Conservation (phyloP, 179 eudicot genomes). For the Beta macrorhiza region DNA sequence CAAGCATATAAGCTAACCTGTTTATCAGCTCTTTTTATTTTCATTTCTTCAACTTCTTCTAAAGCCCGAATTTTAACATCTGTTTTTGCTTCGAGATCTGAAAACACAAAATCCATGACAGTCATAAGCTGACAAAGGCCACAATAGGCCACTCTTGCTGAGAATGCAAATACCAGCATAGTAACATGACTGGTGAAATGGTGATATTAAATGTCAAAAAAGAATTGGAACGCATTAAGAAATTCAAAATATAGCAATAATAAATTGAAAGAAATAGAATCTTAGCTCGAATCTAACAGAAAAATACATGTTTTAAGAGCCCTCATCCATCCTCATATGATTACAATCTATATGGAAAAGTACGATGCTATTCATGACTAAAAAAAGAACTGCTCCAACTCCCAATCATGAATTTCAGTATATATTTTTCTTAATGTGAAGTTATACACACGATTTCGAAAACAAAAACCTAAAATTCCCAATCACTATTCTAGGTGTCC, state of each 20-base stretch:
- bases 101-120: constrained; percentile 23
- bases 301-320: not conserved
- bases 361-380: not conserved
- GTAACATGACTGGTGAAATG: not conserved
- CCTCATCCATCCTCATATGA: not conserved
- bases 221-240: not conserved
- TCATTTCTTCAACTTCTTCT: constrained; percentile 79
- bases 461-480: not conserved
- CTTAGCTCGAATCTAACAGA: not conserved
- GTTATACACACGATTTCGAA: not conserved
- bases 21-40: constrained; percentile 85
- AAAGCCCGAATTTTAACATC: constrained; percentile 77
- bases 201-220: too few species aligned
- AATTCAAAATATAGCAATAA: not conserved
- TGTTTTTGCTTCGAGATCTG: constrained; percentile 93
- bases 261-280: not conserved
- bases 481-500: not conserved
- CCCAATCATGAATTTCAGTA: not conserved
- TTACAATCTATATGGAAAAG: not conserved
- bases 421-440: too few species aligned
- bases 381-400: not conserved
- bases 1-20: constrained; percentile 54
- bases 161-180: not conserved
- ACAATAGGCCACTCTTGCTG: not conserved
- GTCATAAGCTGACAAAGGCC: constrained; percentile 4